Evolutionary conservation across 192 early-diverging fungal species (phyloP).

Genomic region (Umbelopsis sp.): DNA sequence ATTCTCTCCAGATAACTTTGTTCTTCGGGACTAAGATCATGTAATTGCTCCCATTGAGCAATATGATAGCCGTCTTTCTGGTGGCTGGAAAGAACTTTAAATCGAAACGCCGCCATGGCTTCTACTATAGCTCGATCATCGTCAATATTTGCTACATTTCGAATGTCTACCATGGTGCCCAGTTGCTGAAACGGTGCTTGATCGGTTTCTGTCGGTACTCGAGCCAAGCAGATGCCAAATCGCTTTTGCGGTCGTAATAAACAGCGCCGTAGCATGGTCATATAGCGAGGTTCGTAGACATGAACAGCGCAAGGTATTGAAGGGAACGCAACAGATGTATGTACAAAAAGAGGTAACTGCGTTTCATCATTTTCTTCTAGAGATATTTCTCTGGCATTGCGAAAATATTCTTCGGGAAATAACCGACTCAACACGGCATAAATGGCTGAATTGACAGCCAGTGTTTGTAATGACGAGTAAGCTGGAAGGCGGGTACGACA

Average conservation of each 20-base stretch:
- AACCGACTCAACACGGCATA: neutral
- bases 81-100: constrained; percentile 40
- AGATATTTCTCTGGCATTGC: neutral
- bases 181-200: constrained; percentile 43
- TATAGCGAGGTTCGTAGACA: constrained; percentile 62
- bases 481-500: constrained; percentile 22
- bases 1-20: constrained; percentile 36
- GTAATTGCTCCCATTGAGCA: constrained; percentile 46
- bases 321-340: constrained; percentile 54
- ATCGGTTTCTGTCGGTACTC: neutral
- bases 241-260: constrained; percentile 42
- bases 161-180: constrained; percentile 55
- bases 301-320: constrained; percentile 57
- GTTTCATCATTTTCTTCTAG: neutral
- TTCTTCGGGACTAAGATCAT: constrained; percentile 46
- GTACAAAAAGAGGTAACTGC: constrained; percentile 54
- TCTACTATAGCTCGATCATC: constrained; percentile 57
- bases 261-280: constrained; percentile 53
- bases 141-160: constrained; percentile 39
- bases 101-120: constrained; percentile 49
- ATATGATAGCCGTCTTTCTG: constrained; percentile 50
- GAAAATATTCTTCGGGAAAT: constrained; percentile 5
- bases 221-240: constrained; percentile 42
- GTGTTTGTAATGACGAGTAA: neutral
- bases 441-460: neutral